A percentile compares a stretch with the other conserved stretches of the same genome.
Evolutionary conservation across 2,329 filamentous ascomycete species (phyloP).

Genomic region (Nemania abortiva): DNA sequence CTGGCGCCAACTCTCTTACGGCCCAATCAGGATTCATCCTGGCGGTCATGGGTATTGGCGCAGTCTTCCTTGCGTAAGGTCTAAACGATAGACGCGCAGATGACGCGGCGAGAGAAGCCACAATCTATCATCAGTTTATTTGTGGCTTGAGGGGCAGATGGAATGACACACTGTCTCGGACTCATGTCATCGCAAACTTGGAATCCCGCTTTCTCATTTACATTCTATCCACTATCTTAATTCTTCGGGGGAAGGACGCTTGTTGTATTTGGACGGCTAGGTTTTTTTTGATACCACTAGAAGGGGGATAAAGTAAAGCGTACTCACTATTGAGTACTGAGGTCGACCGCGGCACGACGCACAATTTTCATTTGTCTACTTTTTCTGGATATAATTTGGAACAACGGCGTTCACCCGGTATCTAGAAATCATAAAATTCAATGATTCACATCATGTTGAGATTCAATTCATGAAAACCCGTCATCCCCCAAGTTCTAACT

Average conservation of each 20-base stretch:
- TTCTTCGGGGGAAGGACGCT: slow-evolving; percentile 40
- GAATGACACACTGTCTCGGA: slow-evolving; percentile 14
- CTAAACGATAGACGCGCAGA: neutral
- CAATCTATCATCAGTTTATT: neutral
- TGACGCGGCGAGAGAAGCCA: neutral
- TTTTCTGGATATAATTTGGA: slow-evolving; percentile 29
- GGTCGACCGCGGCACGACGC: slow-evolving; percentile 34
- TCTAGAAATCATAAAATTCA: slow-evolving; percentile 42
- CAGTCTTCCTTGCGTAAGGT: slow-evolving; percentile 45
- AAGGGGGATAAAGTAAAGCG: slow-evolving; percentile 30
- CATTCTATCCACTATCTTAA: slow-evolving; percentile 33
- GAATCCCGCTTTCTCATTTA: slow-evolving; percentile 10
- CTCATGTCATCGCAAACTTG: slow-evolving; percentile 4
- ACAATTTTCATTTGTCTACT: slow-evolving; percentile 43
- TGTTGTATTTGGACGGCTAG: slow-evolving; percentile 32
- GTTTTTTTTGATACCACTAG: slow-evolving; percentile 34
- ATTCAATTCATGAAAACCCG: too few species aligned
- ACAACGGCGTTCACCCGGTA: slow-evolving; percentile 35
- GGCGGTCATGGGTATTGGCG: slow-evolving; percentile 47
- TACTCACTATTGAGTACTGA: slow-evolving; percentile 24
- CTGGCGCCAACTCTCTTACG: slow-evolving; percentile 43
- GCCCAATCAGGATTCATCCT: slow-evolving; percentile 47
- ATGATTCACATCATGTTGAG: slow-evolving; percentile 33
- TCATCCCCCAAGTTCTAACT: too few species aligned
- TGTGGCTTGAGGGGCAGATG: neutral